Base-by-base conservation (phyloP, 768 basidiomycete species). In the Trametes cinnabarina region DNA sequence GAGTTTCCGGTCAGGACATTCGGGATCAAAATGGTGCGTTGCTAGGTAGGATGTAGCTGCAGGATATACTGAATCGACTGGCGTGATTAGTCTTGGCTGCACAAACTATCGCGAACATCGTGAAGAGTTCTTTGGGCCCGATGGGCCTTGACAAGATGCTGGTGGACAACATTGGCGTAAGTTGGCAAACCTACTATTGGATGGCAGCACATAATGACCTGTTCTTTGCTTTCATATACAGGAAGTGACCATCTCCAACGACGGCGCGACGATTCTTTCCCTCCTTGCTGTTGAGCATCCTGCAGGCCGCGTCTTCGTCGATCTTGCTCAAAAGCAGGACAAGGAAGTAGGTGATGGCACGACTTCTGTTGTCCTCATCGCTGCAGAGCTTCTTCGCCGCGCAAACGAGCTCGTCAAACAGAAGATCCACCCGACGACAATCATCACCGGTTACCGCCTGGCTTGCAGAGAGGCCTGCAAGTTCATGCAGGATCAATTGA, bases 191-290 rank as follows among this genome's bases (percentile, higher is more conserved):
- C 17, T 35, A 5, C 23, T 14, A 25, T 11, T 5, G 3, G 43
- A 23, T 32, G 44, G 46, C 20, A 32, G 37, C n/a, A 44, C 26
- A 12, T 40, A 40, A 35, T 34, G 20, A 30, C 39, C 7, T n/a
- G 47, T 17, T 15, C 22, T 15, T 25, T 34, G 35, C n/a, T n/a
- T n/a, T n/a, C n/a, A n/a, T n/a, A 43, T 41, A 5, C 73, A 96
- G 94, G 97, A 99, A 82, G 95, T 98, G 26, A 98, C 97, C 28
- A 98, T 99, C 71, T 98, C 97, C 46, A 99, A 99, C 75, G 97
- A 98, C 76, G 97, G 97, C 47, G 97, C 97, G 15, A 98, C 97
- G n/a, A 99, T 99, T 66, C 85, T 99, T 37, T 88, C 92, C 22
- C 80, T 98, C 19, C 79, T 98, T 39, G 86, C 93, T 15, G 95